A percentile compares a stretch with the other conserved stretches of the same genome.
Evolutionary conservation across 2,329 filamentous ascomycete genomes (phyloP).

Genomic region (Ascocoryne sarcoides): DNA sequence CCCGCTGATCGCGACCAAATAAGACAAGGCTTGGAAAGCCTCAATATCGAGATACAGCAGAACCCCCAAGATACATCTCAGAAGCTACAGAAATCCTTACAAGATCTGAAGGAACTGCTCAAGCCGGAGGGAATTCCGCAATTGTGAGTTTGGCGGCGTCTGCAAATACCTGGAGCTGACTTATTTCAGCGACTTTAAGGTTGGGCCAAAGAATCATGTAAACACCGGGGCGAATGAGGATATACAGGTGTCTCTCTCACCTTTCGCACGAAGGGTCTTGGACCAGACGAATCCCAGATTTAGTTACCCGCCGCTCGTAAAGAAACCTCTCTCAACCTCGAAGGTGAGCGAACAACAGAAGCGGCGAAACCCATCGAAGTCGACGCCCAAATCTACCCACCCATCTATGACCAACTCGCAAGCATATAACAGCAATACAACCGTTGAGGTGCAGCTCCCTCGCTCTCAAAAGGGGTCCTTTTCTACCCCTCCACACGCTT

Average conservation of each 20-base stretch:
- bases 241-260: conserved; percentile 20
- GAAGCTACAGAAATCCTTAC: conserved; percentile 60
- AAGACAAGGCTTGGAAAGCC: conserved; percentile 48
- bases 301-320: conserved; percentile 18
- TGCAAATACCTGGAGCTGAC: conserved; percentile 17
- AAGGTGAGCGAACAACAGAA: neutral
- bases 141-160: conserved; percentile 30
- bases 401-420: no score
- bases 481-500: conserved; percentile 16
- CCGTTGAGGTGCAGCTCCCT: no score
- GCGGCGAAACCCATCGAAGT: no score
- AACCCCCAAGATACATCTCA: conserved; percentile 50
- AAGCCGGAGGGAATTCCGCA: conserved; percentile 61
- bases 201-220: conserved; percentile 30
- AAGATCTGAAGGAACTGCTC: conserved; percentile 67
- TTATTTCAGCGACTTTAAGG: conserved; percentile 47
- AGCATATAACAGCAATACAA: no score
- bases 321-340: conserved; percentile 11
- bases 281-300: conserved; percentile 25
- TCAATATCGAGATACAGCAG: conserved; percentile 59
- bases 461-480: neutral
- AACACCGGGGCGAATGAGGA: conserved; percentile 5
- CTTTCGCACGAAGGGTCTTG: conserved; percentile 27
- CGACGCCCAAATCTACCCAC: conserved; percentile 15
- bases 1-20: conserved; percentile 45